A percentile compares a stretch with the other conserved stretches of the same genome.
Evolutionary conservation across 306 rosid genomes (phyloP).

Genomic region (Quercus gilva): DNA sequence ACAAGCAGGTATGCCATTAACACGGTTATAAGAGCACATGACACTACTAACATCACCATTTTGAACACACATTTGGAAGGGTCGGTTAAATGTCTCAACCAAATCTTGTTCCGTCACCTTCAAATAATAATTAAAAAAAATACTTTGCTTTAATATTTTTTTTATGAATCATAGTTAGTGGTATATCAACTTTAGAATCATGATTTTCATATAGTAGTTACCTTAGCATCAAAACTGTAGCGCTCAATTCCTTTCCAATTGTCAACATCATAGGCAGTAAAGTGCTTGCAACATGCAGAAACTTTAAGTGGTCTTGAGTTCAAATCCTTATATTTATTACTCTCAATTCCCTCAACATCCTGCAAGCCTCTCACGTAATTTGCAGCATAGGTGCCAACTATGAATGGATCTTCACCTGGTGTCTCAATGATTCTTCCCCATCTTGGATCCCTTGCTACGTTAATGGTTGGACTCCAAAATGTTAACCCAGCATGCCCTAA

Average conservation of each 20-base stretch:
- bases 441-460: constrained; percentile 24
- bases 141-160: too few species aligned
- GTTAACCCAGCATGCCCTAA: too few species aligned
- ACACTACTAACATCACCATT: too few species aligned
- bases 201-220: neutral
- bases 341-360: constrained; percentile 15
- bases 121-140: too few species aligned
- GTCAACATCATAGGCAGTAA: constrained; percentile 18
- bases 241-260: constrained; percentile 19
- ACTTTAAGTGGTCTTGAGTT: constrained; percentile 24
- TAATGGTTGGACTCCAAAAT: constrained; percentile 12
- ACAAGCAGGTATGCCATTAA: too few species aligned
- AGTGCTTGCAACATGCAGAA: constrained; percentile 21
- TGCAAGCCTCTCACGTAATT: constrained; percentile 25
- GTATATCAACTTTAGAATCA: too few species aligned
- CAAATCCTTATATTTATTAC: neutral
- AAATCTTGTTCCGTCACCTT: too few species aligned
- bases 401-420: constrained; percentile 23
- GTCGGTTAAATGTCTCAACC: too few species aligned
- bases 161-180: too few species aligned
- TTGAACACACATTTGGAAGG: too few species aligned
- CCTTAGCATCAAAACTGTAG: constrained; percentile 16
- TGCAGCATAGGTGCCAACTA: constrained; percentile 5
- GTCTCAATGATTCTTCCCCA: constrained; percentile 26
- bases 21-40: too few species aligned